These are phyloP conservation scores for Penicillium brevicompactum DNA, from an alignment of 2,329 filamentous ascomycete species.

Conservation along the genomic window DNA sequence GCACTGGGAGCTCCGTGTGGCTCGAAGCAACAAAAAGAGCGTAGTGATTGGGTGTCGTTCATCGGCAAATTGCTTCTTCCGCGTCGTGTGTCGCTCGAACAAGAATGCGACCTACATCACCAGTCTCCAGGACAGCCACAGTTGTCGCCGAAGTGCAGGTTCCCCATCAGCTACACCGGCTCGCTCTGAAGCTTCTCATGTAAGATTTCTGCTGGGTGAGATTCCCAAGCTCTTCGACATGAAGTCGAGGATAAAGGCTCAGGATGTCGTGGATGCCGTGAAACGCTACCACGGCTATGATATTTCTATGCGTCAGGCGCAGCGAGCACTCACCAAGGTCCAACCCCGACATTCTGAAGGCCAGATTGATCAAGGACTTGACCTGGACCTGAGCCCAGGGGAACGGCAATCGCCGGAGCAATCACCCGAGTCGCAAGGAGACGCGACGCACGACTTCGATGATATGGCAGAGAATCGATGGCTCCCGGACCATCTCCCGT, in stretches of 20 bases:
- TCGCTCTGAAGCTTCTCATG: slow-evolving; percentile 44
- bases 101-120: slow-evolving; percentile 45
- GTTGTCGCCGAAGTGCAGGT: slow-evolving; percentile 34
- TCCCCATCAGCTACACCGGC: slow-evolving; percentile 36
- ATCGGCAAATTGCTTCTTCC: slow-evolving; percentile 41
- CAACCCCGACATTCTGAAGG: slow-evolving; percentile 32
- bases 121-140: slow-evolving; percentile 42
- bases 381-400: slow-evolving; percentile 26
- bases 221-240: slow-evolving; percentile 45
- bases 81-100: slow-evolving; percentile 44
- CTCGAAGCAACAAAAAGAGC: slow-evolving; percentile 45
- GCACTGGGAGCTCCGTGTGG: slow-evolving; percentile 44
- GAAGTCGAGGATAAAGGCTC: slow-evolving; percentile 38
- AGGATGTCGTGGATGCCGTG: slow-evolving; percentile 44
- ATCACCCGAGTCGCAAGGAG: slow-evolving; percentile 29
- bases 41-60: slow-evolving; percentile 45
- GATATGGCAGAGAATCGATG: slow-evolving; percentile 36
- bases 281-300: slow-evolving; percentile 46
- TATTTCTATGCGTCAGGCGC: slow-evolving; percentile 43
- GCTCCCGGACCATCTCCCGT: slow-evolving; percentile 33
- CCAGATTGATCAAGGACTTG: slow-evolving; percentile 24
- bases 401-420: slow-evolving; percentile 30
- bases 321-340: slow-evolving; percentile 39
- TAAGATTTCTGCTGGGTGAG: slow-evolving; percentile 40
- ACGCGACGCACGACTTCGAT: slow-evolving; percentile 27